These are phyloP conservation scores for Nicotiana sylvestris DNA, from an alignment of 257 asterid species.

Conservation along the genomic window DNA sequence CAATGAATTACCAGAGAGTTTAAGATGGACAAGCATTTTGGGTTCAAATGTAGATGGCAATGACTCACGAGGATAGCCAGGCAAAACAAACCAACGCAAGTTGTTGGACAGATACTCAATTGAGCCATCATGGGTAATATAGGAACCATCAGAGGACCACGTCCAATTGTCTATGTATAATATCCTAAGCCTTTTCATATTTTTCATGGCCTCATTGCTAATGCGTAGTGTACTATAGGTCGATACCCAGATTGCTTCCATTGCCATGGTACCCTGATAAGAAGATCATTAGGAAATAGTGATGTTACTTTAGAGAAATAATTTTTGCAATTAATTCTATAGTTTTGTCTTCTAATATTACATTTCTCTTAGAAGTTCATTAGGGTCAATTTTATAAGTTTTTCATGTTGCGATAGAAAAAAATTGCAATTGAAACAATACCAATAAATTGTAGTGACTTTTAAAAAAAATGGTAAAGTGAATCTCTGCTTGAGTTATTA, in stretches of 20 bases:
- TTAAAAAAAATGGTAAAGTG: not conserved
- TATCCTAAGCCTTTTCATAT: no score
- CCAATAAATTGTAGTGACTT: not conserved
- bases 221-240: no score
- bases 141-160: no score
- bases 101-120: no score
- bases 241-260: not conserved
- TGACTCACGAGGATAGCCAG: no score
- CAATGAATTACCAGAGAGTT: no score
- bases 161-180: no score
- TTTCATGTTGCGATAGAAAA: not conserved
- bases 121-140: no score
- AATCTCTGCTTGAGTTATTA: not conserved
- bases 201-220: not conserved
- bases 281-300: not conserved
- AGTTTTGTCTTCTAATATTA: not conserved
- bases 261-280: not conserved
- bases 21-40: no score
- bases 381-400: not conserved
- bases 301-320: not conserved
- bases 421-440: not conserved
- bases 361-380: not conserved
- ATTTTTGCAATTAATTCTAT: not conserved
- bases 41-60: no score
- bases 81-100: no score